Evolutionary conservation across 2,329 filamentous ascomycete species (phyloP), one percentile per base, ranked within the genome.

Genomic region (Colletotrichum chrysophilum): DNA sequence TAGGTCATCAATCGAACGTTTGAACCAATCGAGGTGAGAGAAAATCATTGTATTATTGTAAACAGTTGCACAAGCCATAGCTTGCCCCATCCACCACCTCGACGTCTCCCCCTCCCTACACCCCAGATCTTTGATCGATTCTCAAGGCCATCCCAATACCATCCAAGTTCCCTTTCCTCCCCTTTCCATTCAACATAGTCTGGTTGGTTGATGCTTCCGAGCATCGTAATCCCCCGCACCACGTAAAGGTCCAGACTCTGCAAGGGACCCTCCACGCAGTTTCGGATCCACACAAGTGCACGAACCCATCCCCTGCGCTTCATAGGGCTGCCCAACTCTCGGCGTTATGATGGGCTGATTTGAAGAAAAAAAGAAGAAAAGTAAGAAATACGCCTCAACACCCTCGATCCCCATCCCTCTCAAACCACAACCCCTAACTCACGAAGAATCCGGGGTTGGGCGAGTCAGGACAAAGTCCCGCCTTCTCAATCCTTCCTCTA

Each of bases 311-410:
- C 79, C 76, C 72, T 72, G 77, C 75, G 79, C 71, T 79, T 81
- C 80, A 79, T 66, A 55, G 75, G 80, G 78, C 66, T 83, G 81
- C 79, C 81, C 82, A 79, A 83, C 81, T 79, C 81, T 83, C 82
- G 82, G 82, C 82, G 78, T 83, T 83, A 77, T 78, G 81, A 83
- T 80, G 81, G 81, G 80, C 81, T 81, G 76, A 48, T 26, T 74
- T 75, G 30, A 60, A 77, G 70, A 70, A 76, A 77, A 66, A 66
- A 65, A 67, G 70, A 64, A 30, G 30, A 18, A 58, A 52, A 61
- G 34, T 14, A 55, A 62, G 38, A 60, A 34, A 48, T 10, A 36
- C 62, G 66, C 74, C 64, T 52, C 34, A 43, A 21, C 34, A 48
- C 74, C 18, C 48, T 26, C 34, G 14, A 32, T 65, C 65, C 66